Evolutionary conservation across 2,329 filamentous ascomycete species (phyloP), one percentile per base, ranked within the genome.

Genomic region (Arthrobotrys iridis): DNA sequence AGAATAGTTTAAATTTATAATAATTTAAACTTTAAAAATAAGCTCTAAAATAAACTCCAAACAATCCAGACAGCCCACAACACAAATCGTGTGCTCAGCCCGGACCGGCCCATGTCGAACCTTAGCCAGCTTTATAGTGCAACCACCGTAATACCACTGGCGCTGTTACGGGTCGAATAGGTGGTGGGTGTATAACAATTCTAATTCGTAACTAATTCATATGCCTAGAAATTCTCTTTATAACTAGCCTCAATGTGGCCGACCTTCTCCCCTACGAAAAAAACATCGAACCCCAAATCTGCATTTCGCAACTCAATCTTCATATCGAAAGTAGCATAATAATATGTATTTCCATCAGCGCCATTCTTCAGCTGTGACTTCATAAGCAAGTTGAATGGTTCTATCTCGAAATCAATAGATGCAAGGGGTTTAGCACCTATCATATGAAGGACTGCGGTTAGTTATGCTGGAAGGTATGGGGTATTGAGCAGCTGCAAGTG

Each of bases 201-300:
- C n/a, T n/a, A n/a, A n/a, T n/a, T n/a, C n/a, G n/a, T n/a, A n/a
- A n/a, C n/a, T n/a, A n/a, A n/a, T n/a, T n/a, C n/a, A 28, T 3
- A 18, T 26, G 1, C 20, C 22, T 37, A 57, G 30, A 41, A 58
- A 26, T 41, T 26, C 52, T 58, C 52, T 26, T 4, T 22, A 20
- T 58, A 58, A 11, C 20, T 58, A n/a, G 35, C 52, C 26, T 41
- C 41, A 5, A 58, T 58, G 8, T 58, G 41, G 2, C 33, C 33
- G 41, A 58, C 52, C 52, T 58, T 41, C 52, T 58, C 30, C 26
- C 52, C 52, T 6, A 7, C n/a, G n/a, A 40, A 58, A n/a, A 58
- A 41, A 20, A 41, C 52, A 40, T 30, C 41, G n/a, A 58, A 58
- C 2, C 22, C 52, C 7, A 58, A 20, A 15, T 58, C 52, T 3